These are phyloP conservation scores for Saccharum officinarum DNA, from an alignment of 176 grass and related monocot genomes.

Conservation along the genomic window DNA sequence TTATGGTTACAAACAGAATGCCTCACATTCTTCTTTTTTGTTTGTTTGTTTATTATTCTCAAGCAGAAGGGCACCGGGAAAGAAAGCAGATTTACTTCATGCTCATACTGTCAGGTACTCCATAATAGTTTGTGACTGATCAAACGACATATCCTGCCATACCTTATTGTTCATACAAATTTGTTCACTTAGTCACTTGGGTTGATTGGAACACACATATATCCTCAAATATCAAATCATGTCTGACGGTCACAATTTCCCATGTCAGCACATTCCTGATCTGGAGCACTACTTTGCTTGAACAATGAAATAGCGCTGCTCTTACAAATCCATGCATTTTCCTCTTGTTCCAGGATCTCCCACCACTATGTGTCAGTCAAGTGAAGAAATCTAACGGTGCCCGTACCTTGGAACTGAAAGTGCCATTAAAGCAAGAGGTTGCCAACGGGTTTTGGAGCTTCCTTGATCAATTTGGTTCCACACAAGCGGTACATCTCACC, in stretches of 20 bases:
- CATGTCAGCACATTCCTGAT: not conserved
- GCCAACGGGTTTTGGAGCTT: constrained; percentile 40
- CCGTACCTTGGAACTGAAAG: constrained; percentile 40
- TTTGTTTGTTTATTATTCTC: not conserved
- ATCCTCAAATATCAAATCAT: not conserved
- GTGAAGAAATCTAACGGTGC: constrained; percentile 36
- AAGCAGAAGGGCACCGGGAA: not conserved
- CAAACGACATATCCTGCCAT: not conserved
- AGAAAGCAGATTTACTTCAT: constrained; percentile 27
- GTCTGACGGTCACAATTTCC: not conserved
- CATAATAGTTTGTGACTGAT: not conserved
- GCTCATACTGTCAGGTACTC: constrained; percentile 43
- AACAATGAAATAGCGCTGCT: not conserved
- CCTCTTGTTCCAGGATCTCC: constrained; percentile 30
- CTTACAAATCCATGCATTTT: not conserved
- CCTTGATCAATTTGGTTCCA: constrained; percentile 40
- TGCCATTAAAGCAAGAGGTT: constrained; percentile 18
- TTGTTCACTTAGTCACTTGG: not conserved
- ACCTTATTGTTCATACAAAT: not conserved
- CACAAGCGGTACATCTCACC: not conserved
- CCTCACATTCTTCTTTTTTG: not conserved
- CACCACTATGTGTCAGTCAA: constrained; percentile 10
- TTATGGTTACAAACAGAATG: not conserved
- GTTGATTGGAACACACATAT: not conserved
- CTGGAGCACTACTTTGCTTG: not conserved